Evolutionary conservation across 2,329 filamentous ascomycete species (phyloP).

Genomic region (Juglanconis sp.): DNA sequence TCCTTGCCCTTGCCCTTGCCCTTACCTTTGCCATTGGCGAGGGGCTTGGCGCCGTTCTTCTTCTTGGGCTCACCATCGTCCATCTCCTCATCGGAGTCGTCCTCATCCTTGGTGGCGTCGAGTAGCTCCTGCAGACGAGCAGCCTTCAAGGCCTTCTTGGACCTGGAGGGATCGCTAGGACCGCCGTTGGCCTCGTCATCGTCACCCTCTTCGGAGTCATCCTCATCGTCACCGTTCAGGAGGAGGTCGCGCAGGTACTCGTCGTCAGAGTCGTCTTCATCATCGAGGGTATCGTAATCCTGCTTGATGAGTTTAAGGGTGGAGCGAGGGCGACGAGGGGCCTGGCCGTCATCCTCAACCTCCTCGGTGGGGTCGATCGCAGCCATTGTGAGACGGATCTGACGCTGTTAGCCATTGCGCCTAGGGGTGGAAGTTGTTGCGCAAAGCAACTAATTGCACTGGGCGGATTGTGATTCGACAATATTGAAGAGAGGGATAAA

Average conservation of each 20-base stretch:
- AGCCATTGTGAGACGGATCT: conserved; percentile 99
- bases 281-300: conserved; percentile 53
- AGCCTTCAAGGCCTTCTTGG: conserved; percentile 78
- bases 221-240: conserved; percentile 48
- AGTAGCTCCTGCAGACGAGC: conserved; percentile 76
- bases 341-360: conserved; percentile 62
- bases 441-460: conserved; percentile 9
- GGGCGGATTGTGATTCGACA: background rate
- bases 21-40: conserved; percentile 27
- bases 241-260: conserved; percentile 58
- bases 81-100: conserved; percentile 68
- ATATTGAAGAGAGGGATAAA: background rate
- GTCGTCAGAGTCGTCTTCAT: conserved; percentile 63
- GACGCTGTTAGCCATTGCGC: conserved; percentile 16
- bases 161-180: conserved; percentile 86
- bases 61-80: conserved; percentile 54
- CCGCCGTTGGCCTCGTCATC: conserved; percentile 81
- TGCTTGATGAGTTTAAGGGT: conserved; percentile 89
- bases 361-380: conserved; percentile 87
- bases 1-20: conserved; percentile 66
- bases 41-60: conserved; percentile 42
- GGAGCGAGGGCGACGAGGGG: conserved; percentile 65
- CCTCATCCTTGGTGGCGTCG: conserved; percentile 59
- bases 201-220: conserved; percentile 48
- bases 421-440: background rate